Percentiles rank a stretch among this genome's conserved stretches.
Conservation (phyloP, 208 protist species). For the Leishmania lainsoni region DNA sequence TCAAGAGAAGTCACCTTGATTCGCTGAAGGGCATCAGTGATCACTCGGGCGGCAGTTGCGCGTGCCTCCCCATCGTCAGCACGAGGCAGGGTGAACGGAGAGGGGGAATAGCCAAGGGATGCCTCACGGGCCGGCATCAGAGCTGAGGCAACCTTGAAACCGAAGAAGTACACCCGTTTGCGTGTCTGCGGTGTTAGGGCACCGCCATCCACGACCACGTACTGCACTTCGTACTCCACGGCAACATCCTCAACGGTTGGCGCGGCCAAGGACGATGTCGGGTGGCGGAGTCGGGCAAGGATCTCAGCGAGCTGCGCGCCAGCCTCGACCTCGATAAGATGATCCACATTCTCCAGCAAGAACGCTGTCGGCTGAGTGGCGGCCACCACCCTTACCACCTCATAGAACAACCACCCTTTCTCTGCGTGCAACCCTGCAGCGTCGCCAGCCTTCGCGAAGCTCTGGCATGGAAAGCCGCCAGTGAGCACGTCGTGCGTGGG, state of each 20-base stretch:
- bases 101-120: not conserved
- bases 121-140: not conserved
- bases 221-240: constrained; percentile 31
- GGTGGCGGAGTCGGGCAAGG: constrained; percentile 31
- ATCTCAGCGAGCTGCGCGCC: constrained; percentile 53
- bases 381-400: constrained; percentile 73
- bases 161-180: constrained; percentile 70
- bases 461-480: constrained; percentile 87
- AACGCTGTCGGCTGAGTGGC: constrained; percentile 47
- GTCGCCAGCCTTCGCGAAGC: constrained; percentile 68
- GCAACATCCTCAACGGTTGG: not conserved
- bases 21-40: constrained; percentile 16
- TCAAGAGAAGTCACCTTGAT: not conserved
- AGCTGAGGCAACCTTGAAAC: constrained; percentile 25
- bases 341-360: constrained; percentile 87
- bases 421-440: constrained; percentile 47
- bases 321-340: constrained; percentile 57
- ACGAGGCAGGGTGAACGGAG: not conserved
- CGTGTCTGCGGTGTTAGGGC: constrained; percentile 66
- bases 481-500: constrained; percentile 76
- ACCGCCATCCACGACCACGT: constrained; percentile 56
- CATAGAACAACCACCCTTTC: constrained; percentile 76
- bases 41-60: constrained; percentile 5
- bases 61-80: not conserved
- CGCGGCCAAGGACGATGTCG: not conserved